Evolutionary conservation across 495 filamentous ascomycete genomes (phyloP).

Genomic region (Penicillium paxilli): DNA sequence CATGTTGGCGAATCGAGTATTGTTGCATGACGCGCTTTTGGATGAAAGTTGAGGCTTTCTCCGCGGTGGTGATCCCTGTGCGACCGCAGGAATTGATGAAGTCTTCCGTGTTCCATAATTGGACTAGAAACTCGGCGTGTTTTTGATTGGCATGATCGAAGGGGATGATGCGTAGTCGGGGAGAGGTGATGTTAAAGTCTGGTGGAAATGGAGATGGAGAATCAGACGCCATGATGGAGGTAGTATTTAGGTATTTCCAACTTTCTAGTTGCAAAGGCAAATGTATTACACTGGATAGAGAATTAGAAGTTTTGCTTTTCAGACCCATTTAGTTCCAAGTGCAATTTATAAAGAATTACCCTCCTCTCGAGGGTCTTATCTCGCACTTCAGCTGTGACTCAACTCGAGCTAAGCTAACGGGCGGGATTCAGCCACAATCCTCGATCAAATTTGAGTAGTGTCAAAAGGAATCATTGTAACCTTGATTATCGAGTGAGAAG

Average conservation of each 20-base stretch:
- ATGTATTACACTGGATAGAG: no score
- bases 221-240: background rate
- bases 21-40: conserved; percentile 17
- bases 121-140: conserved; percentile 37
- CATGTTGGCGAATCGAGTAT: conserved; percentile 29
- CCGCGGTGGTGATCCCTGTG: conserved; percentile 20
- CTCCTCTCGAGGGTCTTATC: no score
- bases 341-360: no score
- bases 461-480: no score
- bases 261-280: background rate
- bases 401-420: no score
- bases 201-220: conserved; percentile 14
- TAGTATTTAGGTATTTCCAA: background rate
- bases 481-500: no score
- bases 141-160: conserved; percentile 22
- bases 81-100: conserved; percentile 24
- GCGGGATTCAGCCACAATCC: no score
- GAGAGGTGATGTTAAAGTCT: conserved; percentile 28
- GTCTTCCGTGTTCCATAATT: conserved; percentile 37
- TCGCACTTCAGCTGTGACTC: no score
- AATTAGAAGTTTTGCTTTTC: no score
- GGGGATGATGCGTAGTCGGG: conserved; percentile 33
- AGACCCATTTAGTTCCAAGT: no score
- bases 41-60: conserved; percentile 22
- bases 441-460: no score